Evolutionary conservation across 176 grass and related monocot species (phyloP).

Genomic region (Zea luxurians): DNA sequence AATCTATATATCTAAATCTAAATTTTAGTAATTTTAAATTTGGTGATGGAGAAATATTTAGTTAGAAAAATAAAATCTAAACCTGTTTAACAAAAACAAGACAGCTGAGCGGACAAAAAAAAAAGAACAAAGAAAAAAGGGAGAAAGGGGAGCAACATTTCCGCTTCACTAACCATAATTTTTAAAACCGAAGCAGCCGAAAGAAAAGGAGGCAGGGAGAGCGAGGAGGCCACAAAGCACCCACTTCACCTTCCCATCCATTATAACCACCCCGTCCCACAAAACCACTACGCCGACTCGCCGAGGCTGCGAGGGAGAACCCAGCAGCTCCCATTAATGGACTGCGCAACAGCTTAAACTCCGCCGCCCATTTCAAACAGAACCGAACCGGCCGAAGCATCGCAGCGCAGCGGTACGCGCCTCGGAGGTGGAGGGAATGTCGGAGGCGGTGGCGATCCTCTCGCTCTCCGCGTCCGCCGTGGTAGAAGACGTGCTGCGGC

Average conservation of each 20-base stretch:
- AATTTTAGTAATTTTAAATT: too few relatives aligned
- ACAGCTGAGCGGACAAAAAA: not conserved
- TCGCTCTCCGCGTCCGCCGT: constrained; percentile 73
- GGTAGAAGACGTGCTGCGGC: constrained; percentile 87
- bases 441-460: constrained; percentile 56
- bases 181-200: constrained; percentile 44
- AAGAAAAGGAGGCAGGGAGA: constrained; percentile 33
- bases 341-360: constrained; percentile 39
- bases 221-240: constrained; percentile 32
- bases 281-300: constrained; percentile 36
- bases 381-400: not conserved
- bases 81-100: too few relatives aligned
- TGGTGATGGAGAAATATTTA: too few relatives aligned
- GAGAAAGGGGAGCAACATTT: constrained; percentile 1
- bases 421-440: constrained; percentile 35
- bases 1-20: too few relatives aligned
- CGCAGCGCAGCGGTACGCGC: not conserved
- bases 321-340: constrained; percentile 45
- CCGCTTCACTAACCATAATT: constrained; percentile 56
- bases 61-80: too few relatives aligned
- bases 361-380: constrained; percentile 43
- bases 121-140: not conserved
- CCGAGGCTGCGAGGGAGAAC: not conserved
- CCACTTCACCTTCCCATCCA: constrained; percentile 41
- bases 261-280: constrained; percentile 34